Percentiles rank a stretch among this genome's conserved stretches.
phyloP scores from a whole-genome alignment of 2,329 filamentous ascomycete species.

The Talaromyces sp. region DNA sequence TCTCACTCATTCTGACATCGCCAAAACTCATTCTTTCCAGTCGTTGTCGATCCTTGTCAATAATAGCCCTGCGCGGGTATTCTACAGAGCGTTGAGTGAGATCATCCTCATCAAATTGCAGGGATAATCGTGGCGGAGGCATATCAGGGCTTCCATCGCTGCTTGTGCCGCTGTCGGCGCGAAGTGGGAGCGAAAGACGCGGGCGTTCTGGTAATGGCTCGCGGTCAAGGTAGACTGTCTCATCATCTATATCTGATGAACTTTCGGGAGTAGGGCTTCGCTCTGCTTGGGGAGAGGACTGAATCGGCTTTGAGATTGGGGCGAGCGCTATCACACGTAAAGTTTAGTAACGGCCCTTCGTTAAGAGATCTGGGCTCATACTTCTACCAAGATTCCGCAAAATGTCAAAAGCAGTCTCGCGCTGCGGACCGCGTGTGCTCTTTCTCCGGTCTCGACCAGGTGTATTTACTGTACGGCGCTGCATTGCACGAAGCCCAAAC shows the following conservation, averaged over 20 bases:
- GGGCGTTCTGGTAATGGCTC: slow-evolving; percentile 45
- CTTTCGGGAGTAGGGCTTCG: slow-evolving; percentile 21
- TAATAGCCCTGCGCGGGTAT: slow-evolving; percentile 41
- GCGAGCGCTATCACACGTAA: slow-evolving; percentile 43
- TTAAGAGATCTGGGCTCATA: slow-evolving; percentile 22
- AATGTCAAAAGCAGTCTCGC: slow-evolving; percentile 55
- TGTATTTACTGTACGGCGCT: slow-evolving; percentile 52
- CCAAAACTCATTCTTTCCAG: slow-evolving; percentile 45
- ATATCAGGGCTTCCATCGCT: slow-evolving; percentile 40
- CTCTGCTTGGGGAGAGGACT: slow-evolving; percentile 45
- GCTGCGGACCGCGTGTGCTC: slow-evolving; percentile 46
- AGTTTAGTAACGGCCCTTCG: neutral
- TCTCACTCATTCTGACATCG: slow-evolving; percentile 46
- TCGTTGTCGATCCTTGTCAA: slow-evolving; percentile 35
- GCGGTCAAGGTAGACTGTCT: slow-evolving; percentile 48
- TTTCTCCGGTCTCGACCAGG: slow-evolving; percentile 48
- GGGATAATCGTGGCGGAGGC: slow-evolving; percentile 36
- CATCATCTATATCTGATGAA: slow-evolving; percentile 23
- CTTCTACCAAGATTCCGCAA: slow-evolving; percentile 52
- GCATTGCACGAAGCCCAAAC: slow-evolving; percentile 52
- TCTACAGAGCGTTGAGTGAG: slow-evolving; percentile 42
- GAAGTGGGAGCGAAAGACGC: slow-evolving; percentile 45
- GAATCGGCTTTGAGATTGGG: slow-evolving; percentile 44
- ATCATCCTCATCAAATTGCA: slow-evolving; percentile 46
- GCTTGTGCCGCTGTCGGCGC: slow-evolving; percentile 44